Conservation (phyloP, 805 yeast genomes). For the Brettanomyces custersianus region DNA sequence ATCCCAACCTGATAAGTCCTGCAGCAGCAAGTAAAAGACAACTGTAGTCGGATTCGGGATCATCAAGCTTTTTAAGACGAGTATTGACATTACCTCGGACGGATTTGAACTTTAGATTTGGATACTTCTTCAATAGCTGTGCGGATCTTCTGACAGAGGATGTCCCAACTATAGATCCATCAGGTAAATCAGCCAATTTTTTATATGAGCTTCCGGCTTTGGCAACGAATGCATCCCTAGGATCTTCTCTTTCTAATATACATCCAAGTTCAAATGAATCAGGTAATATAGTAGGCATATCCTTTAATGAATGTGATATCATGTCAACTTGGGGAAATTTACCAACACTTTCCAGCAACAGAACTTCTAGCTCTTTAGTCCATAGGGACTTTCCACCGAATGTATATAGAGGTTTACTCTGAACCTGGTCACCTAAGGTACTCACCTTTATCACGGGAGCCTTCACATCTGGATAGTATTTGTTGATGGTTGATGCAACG, state of each 20-base stretch:
- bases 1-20: constrained; percentile 68
- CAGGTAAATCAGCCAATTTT: constrained; percentile 66
- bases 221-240: constrained; percentile 88
- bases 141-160: constrained; percentile 92
- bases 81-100: constrained; percentile 83
- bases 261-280: constrained; percentile 87
- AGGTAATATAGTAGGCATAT: constrained; percentile 82
- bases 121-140: constrained; percentile 71
- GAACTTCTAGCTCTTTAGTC: constrained; percentile 89
- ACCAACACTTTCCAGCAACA: constrained; percentile 58
- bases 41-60: constrained; percentile 40
- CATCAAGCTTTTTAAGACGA: constrained; percentile 73
- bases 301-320: constrained; percentile 90
- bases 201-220: constrained; percentile 53
- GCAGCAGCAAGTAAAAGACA: constrained; percentile 91
- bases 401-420: constrained; percentile 75
- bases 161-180: constrained; percentile 84
- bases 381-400: constrained; percentile 95
- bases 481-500: constrained; percentile 52
- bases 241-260: constrained; percentile 79
- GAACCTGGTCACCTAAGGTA: constrained; percentile 88
- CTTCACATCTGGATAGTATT: constrained; percentile 49
- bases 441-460: constrained; percentile 73
- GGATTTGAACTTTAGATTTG: constrained; percentile 68
- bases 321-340: constrained; percentile 65